Evolutionary conservation across 2,329 filamentous ascomycete species (phyloP).

Genomic region (Dissoconium aciculare): DNA sequence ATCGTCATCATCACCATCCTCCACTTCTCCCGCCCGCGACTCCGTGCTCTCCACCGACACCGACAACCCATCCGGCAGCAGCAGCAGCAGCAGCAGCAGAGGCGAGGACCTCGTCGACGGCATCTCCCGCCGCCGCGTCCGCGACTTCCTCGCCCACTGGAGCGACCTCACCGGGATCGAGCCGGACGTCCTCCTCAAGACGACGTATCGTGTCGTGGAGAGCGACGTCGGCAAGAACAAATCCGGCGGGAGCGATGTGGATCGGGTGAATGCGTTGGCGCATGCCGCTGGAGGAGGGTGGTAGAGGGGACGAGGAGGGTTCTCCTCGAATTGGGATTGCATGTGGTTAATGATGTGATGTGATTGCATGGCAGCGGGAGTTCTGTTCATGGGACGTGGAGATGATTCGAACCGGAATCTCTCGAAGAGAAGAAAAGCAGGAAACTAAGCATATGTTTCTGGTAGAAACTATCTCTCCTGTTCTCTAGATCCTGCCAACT

Average conservation of each 20-base stretch:
- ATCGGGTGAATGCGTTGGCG: conserved; percentile 75
- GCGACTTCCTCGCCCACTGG: conserved; percentile 63
- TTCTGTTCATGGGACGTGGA: too few species aligned
- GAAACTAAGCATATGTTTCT: too few species aligned
- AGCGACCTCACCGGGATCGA: conserved; percentile 53
- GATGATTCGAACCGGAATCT: too few species aligned
- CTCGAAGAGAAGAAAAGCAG: too few species aligned
- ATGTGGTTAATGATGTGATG: too few species aligned
- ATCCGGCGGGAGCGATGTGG: conserved; percentile 49
- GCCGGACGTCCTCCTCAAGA: conserved; percentile 60
- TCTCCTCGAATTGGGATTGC: too few species aligned
- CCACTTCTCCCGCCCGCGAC: conserved; percentile 10
- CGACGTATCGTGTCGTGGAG: conserved; percentile 80
- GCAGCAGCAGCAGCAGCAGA: too few species aligned
- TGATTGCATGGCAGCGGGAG: too few species aligned
- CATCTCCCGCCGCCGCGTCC: conserved; percentile 51
- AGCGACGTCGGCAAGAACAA: conserved; percentile 80
- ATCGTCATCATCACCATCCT: too few species aligned
- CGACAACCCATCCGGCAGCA: conserved; percentile 5
- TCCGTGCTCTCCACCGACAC: conserved; percentile 17
- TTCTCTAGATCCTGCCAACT: too few species aligned
- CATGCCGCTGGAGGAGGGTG: conserved; percentile 87
- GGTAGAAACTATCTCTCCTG: too few species aligned
- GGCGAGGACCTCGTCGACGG: conserved; percentile 26
- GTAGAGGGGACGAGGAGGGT: too few species aligned